phyloP scores from a whole-genome alignment of 192 early-diverging fungal species.

The Martensiomyces pterosporus region DNA sequence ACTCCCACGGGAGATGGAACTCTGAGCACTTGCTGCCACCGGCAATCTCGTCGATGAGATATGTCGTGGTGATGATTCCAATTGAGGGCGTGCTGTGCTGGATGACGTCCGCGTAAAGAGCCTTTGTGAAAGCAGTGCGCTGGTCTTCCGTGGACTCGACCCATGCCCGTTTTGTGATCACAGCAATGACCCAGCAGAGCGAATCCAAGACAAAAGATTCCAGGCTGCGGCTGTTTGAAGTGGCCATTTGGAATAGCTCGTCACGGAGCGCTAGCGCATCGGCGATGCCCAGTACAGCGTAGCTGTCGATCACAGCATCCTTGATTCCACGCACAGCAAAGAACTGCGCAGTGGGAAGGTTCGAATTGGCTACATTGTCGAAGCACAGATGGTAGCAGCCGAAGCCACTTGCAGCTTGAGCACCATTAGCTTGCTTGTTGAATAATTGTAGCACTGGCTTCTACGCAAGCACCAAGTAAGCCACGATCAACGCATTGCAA shows the following conservation, averaged over 20 bases:
- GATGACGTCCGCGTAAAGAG: constrained; percentile 36
- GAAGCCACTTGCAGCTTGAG: no score
- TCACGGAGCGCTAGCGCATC: constrained; percentile 23
- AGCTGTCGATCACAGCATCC: constrained; percentile 31
- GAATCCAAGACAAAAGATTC: constrained; percentile 44
- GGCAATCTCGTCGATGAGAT: constrained; percentile 44
- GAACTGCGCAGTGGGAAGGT: constrained; percentile 39
- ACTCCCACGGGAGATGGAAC: constrained; percentile 46
- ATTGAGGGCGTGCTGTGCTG: constrained; percentile 31
- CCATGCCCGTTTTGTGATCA: constrained; percentile 49
- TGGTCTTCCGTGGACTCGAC: constrained; percentile 29
- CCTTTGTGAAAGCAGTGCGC: constrained; percentile 16
- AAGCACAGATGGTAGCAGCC: no score
- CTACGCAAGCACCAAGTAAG: no score
- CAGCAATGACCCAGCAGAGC: constrained; percentile 45
- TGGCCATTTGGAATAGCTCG: constrained; percentile 39
- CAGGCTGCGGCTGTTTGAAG: constrained; percentile 17
- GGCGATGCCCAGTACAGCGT: constrained; percentile 17
- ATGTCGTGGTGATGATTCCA: constrained; percentile 29
- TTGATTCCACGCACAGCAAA: constrained; percentile 51
- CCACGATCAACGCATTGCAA: no score
- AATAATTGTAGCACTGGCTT: no score
- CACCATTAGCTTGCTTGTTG: no score
- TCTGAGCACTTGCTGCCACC: constrained; percentile 49
- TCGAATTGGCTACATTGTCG: constrained; percentile 33